Evolutionary conservation across 1,284 basidiomycete genomes (phyloP).

Genomic region (Peniophora sp.): DNA sequence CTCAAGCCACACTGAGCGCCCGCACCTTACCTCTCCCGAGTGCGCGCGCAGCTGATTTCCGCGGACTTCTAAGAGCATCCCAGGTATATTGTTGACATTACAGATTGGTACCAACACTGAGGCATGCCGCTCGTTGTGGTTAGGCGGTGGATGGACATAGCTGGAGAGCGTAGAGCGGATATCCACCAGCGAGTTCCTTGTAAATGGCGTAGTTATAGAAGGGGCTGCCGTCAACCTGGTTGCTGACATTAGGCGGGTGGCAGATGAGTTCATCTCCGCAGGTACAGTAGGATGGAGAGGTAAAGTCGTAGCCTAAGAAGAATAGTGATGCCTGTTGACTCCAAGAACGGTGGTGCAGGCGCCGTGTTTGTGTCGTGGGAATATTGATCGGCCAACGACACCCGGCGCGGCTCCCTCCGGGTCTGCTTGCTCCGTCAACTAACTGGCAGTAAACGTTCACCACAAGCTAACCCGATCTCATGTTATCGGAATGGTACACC

Average conservation of each 20-base stretch:
- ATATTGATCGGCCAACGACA: too few relatives aligned
- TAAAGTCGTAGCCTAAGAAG: too few relatives aligned
- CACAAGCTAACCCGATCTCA: too few relatives aligned
- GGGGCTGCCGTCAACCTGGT: conserved; percentile 10
- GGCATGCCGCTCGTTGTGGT: conserved; percentile 33
- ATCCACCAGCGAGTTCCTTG: conserved; percentile 25
- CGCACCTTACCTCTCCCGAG: conserved; percentile 76
- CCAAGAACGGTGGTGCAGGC: too few relatives aligned
- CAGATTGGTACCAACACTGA: conserved; percentile 71
- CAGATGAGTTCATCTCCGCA: background rate
- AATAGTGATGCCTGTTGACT: too few relatives aligned
- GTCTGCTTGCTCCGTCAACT: too few relatives aligned
- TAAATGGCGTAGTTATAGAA: conserved; percentile 33
- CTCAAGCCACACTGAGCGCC: background rate
- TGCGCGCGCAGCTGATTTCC: conserved; percentile 57
- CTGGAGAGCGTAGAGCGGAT: conserved; percentile 33
- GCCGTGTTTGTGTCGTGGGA: too few relatives aligned
- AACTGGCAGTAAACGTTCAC: too few relatives aligned
- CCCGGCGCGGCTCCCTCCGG: too few relatives aligned
- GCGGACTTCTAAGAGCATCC: conserved; percentile 65
- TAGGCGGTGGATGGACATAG: conserved; percentile 4
- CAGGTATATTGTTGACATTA: conserved; percentile 57
- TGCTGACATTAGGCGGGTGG: conserved; percentile 10
- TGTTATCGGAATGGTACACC: too few relatives aligned
- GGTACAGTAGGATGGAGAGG: too few relatives aligned